phyloP scores from a whole-genome alignment of 805 yeast species.

The Tetrapisispora namnaoensis region DNA sequence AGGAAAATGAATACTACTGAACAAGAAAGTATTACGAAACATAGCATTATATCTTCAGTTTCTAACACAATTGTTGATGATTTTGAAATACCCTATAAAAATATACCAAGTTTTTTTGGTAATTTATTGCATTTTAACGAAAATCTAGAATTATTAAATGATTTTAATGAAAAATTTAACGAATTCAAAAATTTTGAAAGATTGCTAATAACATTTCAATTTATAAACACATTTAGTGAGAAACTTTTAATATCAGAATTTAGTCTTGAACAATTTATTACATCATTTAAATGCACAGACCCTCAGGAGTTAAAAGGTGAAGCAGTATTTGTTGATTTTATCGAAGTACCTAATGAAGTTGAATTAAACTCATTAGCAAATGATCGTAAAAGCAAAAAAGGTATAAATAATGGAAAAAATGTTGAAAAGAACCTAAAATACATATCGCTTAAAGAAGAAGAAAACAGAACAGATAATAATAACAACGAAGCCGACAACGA shows the following conservation, averaged over 20 bases:
- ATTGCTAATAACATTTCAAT: constrained; percentile 24
- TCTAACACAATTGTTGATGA: constrained; percentile 23
- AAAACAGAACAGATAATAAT: neutral
- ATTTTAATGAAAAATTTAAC: neutral
- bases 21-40: neutral
- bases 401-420: neutral
- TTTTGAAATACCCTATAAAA: constrained; percentile 18
- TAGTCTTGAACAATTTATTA: constrained; percentile 23
- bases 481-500: neutral
- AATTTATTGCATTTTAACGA: constrained; percentile 15
- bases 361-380: neutral
- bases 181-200: constrained; percentile 16
- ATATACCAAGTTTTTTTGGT: constrained; percentile 13
- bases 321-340: constrained; percentile 11
- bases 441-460: neutral
- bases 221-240: constrained; percentile 23
- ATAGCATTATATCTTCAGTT: neutral
- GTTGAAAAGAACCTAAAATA: neutral
- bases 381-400: neutral
- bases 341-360: neutral
- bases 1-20: constrained; percentile 6
- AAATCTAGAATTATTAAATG: constrained; percentile 12
- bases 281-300: constrained; percentile 23
- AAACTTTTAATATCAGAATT: constrained; percentile 19
- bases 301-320: constrained; percentile 23